phyloP scores from a whole-genome alignment of 2,329 filamentous ascomycete species.

The Plenodomus biglobosus region DNA sequence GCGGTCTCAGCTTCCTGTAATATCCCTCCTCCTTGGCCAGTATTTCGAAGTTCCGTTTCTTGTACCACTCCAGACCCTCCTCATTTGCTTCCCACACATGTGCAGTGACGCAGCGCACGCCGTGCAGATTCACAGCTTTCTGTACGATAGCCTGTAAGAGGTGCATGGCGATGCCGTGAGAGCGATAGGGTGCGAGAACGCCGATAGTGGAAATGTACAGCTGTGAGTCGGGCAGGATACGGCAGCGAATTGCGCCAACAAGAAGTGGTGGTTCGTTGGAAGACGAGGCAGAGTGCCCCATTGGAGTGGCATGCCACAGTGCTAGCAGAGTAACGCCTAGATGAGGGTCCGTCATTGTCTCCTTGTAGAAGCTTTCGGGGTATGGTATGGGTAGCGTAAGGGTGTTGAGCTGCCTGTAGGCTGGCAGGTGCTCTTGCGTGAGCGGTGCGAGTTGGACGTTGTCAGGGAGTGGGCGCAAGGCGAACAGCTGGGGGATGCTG shows the following conservation, averaged over 20 bases:
- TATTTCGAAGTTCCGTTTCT: constrained; percentile 58
- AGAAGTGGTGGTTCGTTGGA: constrained; percentile 43
- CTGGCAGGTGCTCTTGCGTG: constrained; percentile 56
- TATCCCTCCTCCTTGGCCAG: constrained; percentile 57
- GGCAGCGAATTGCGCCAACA: constrained; percentile 52
- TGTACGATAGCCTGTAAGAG: constrained; percentile 51
- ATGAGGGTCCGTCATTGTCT: constrained; percentile 58
- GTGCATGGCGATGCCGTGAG: constrained; percentile 58
- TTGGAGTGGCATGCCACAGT: constrained; percentile 51
- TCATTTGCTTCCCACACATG: constrained; percentile 66
- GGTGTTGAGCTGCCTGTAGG: constrained; percentile 59
- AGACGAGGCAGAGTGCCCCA: constrained; percentile 2
- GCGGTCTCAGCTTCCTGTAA: constrained; percentile 60
- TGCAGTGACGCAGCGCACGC: constrained; percentile 57
- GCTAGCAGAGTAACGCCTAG: constrained; percentile 61
- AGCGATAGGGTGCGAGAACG: constrained; percentile 61
- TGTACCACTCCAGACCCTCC: constrained; percentile 63
- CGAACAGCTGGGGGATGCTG: constrained; percentile 21
- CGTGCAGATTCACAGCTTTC: constrained; percentile 54
- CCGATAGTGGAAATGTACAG: constrained; percentile 65
- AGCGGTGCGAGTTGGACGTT: constrained; percentile 58
- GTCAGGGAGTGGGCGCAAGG: constrained; percentile 44
- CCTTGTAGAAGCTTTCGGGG: constrained; percentile 61
- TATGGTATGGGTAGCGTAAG: constrained; percentile 64
- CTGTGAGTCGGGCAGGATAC: constrained; percentile 44